These are phyloP conservation scores for Corchorus capsularis DNA, from an alignment of 345 rosid genomes.

Conservation along the genomic window DNA sequence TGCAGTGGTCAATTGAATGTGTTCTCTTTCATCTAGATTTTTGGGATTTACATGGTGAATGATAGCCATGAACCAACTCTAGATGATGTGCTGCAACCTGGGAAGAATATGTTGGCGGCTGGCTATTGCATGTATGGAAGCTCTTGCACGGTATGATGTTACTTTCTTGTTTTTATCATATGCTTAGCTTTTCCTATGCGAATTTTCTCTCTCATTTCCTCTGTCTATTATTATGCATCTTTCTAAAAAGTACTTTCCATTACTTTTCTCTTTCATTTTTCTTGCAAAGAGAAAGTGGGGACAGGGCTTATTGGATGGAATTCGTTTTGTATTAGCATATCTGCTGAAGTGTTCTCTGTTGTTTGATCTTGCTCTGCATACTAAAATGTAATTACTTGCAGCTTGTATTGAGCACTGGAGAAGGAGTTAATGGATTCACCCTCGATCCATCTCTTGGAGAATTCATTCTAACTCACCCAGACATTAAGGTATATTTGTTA, in stretches of 20 bases:
- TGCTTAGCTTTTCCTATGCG: neutral
- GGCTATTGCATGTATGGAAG: constrained; percentile 99
- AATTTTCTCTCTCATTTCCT: neutral
- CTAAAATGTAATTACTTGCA: constrained; percentile 33
- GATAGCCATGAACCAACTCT: constrained; percentile 70
- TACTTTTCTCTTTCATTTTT: neutral
- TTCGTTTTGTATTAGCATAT: too few species aligned
- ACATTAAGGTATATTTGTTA: constrained; percentile 66
- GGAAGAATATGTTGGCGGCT: constrained; percentile 89
- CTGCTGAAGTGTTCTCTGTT: neutral
- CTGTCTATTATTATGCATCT: neutral
- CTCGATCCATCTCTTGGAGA: constrained; percentile 99
- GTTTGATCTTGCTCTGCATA: neutral
- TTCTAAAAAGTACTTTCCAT: neutral
- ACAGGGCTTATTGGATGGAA: neutral
- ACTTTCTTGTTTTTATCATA: neutral
- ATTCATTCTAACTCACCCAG: constrained; percentile 95
- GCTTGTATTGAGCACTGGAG: constrained; percentile 92
- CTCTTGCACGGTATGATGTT: constrained; percentile 82
- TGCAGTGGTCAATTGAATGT: constrained; percentile 28
- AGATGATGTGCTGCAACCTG: constrained; percentile 88
- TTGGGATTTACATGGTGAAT: constrained; percentile 82
- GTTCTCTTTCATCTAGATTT: constrained; percentile 63
- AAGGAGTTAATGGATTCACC: constrained; percentile 93
- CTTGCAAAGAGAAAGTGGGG: neutral